These are phyloP conservation scores for Chlamydomonas applanata DNA, from an alignment of 139 green algal genomes.

Conservation along the genomic window DNA sequence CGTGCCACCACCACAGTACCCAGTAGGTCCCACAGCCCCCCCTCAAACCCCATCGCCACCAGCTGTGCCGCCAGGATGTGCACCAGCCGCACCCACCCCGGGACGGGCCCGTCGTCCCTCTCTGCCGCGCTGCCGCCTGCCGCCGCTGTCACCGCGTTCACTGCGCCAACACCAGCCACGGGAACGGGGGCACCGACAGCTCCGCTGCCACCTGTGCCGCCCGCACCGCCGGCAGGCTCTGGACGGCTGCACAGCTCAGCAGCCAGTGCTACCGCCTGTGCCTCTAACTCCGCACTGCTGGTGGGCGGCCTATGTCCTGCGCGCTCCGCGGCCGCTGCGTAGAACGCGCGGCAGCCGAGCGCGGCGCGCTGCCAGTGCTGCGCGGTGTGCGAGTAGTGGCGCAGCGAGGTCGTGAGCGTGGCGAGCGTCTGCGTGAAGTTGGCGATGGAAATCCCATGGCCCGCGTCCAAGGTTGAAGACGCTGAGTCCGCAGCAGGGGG, in stretches of 20 bases:
- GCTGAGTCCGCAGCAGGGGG: not conserved
- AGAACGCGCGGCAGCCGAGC: not conserved
- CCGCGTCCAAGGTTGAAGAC: not conserved
- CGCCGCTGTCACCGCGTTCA: too few relatives aligned
- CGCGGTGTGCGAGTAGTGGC: not conserved
- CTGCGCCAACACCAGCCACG: too few relatives aligned
- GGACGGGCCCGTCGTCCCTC: not conserved
- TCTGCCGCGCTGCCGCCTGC: not conserved
- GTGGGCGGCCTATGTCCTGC: not conserved
- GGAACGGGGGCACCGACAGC: not conserved
- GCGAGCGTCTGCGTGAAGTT: not conserved
- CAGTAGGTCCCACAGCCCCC: constrained; percentile 13
- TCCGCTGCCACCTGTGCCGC: too few relatives aligned
- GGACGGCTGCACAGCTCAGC: too few relatives aligned
- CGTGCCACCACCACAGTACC: not conserved
- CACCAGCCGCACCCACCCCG: not conserved
- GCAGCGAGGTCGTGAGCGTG: constrained; percentile 3
- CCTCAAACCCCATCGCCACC: constrained; percentile 10
- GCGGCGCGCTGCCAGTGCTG: constrained; percentile 2
- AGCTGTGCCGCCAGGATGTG: constrained; percentile 1
- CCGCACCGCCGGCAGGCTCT: too few relatives aligned
- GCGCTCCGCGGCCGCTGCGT: not conserved
- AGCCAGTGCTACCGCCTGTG: too few relatives aligned
- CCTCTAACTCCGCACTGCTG: not conserved
- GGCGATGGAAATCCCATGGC: not conserved